Percentiles rank a stretch among this genome's conserved stretches.
Evolutionary conservation across 139 green algal species (phyloP).

Genomic region (Chlamydomonas sp.): DNA sequence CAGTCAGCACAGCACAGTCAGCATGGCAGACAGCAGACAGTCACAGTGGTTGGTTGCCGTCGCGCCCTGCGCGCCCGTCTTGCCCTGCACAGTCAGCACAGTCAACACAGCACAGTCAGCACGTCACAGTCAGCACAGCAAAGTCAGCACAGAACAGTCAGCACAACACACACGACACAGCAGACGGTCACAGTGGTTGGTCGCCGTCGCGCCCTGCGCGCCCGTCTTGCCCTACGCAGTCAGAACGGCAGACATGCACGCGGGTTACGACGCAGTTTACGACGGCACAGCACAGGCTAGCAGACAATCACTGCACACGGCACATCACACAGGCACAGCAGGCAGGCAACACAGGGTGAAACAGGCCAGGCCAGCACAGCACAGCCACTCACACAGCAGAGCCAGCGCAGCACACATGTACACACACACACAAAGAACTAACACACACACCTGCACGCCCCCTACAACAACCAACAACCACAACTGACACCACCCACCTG

Average conservation of each 20-base stretch:
- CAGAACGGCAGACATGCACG: constrained; percentile 42
- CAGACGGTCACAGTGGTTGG: constrained; percentile 84
- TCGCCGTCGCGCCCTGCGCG: constrained; percentile 73
- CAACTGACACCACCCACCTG: too few species aligned
- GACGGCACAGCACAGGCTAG: too few species aligned
- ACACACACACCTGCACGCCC: too few species aligned
- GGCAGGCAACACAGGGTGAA: constrained; percentile 82
- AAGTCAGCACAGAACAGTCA: too few species aligned
- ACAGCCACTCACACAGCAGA: constrained; percentile 33
- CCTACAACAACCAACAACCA: too few species aligned
- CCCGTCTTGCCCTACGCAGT: constrained; percentile 64
- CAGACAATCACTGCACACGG: background rate
- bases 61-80: constrained; percentile 72
- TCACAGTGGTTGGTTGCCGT: constrained; percentile 85
- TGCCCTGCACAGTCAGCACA: constrained; percentile 38
- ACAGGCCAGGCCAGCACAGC: constrained; percentile 59
- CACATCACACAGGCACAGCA: constrained; percentile 77
- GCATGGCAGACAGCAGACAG: background rate
- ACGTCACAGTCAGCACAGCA: constrained; percentile 52
- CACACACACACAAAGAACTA: too few species aligned
- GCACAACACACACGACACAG: background rate
- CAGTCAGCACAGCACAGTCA: background rate
- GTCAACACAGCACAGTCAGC: constrained; percentile 41
- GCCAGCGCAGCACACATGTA: too few species aligned
- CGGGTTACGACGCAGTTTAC: constrained; percentile 30